Evolutionary conservation across 805 yeast species (phyloP).

Genomic region (Hanseniaspora mollemarum): DNA sequence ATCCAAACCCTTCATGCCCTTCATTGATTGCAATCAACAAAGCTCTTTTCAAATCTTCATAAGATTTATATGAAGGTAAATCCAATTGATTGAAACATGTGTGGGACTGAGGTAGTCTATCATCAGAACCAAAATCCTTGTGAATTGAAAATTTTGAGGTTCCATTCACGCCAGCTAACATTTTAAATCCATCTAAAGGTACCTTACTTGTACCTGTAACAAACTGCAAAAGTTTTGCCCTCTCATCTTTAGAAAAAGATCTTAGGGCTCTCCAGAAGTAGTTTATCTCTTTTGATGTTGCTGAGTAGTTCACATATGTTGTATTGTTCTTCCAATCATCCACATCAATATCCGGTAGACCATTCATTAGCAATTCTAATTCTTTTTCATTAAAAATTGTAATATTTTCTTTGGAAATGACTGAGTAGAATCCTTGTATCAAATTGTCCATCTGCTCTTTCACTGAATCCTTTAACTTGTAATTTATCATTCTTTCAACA

Average conservation of each 20-base stretch:
- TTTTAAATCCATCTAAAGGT: conserved; percentile 87
- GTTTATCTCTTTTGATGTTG: conserved; percentile 74
- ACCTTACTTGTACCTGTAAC: conserved; percentile 96
- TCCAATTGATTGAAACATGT: conserved; percentile 95
- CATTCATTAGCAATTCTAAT: conserved; percentile 80
- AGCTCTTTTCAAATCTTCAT: conserved; percentile 73
- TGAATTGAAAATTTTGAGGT: conserved; percentile 78
- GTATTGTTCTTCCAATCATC: conserved; percentile 92
- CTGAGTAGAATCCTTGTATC: conserved; percentile 76
- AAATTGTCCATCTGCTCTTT: conserved; percentile 79
- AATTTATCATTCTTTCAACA: conserved; percentile 75
- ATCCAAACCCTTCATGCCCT: conserved; percentile 91
- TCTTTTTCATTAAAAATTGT: conserved; percentile 92
- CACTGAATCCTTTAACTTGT: conserved; percentile 70
- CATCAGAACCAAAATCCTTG: conserved; percentile 73
- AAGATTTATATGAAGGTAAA: conserved; percentile 82
- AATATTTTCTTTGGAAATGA: conserved; percentile 72
- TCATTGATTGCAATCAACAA: conserved; percentile 78
- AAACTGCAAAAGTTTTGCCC: conserved; percentile 87
- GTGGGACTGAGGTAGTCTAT: conserved; percentile 87
- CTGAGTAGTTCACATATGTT: conserved; percentile 64
- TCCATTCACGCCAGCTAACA: conserved; percentile 78
- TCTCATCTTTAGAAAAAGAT: conserved; percentile 84
- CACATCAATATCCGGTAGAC: conserved; percentile 91
- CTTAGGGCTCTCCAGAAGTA: conserved; percentile 98